A percentile compares a stretch with the other conserved stretches of the same genome.
phyloP scores from a whole-genome alignment of 441 rosid genomes.

The Croton setiger region DNA sequence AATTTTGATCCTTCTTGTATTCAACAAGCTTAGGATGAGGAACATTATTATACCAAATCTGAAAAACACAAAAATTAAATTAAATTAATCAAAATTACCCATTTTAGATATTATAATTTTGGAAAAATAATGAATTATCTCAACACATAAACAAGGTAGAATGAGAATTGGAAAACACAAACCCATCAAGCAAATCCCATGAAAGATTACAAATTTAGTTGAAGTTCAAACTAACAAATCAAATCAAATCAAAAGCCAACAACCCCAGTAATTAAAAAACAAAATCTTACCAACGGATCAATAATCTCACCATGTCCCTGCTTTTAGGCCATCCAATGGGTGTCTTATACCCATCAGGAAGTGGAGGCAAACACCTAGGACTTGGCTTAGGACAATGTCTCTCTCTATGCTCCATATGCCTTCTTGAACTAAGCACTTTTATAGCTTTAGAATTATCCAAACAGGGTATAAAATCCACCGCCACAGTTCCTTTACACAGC shows the following conservation, averaged over 20 bases:
- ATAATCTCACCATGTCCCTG: conserved; percentile 92
- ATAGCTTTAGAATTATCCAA: conserved; percentile 65
- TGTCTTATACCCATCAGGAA: conserved; percentile 57
- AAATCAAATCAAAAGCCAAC: not conserved
- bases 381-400: conserved; percentile 74
- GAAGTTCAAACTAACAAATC: not conserved
- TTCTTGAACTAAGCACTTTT: conserved; percentile 52
- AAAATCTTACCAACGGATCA: conserved; percentile 54
- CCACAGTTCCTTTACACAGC: conserved; percentile 40
- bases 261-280: conserved; percentile 1
- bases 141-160: too few relatives aligned
- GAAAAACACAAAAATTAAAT: conserved; percentile 16
- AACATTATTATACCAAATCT: conserved; percentile 83
- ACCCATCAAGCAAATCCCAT: not conserved
- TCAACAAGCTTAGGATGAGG: conserved; percentile 94
- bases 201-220: not conserved
- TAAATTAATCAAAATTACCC: too few relatives aligned
- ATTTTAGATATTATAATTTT: too few relatives aligned
- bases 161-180: too few relatives aligned
- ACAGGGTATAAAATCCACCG: conserved; percentile 80
- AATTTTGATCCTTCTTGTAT: conserved; percentile 87
- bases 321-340: conserved; percentile 87
- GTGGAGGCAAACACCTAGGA: conserved; percentile 64
- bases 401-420: conserved; percentile 90
- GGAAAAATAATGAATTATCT: too few relatives aligned